Percentiles rank a stretch among this genome's conserved stretches.
Conservation (phyloP, 495 filamentous ascomycete species). For the Tetracladium setigerum region DNA sequence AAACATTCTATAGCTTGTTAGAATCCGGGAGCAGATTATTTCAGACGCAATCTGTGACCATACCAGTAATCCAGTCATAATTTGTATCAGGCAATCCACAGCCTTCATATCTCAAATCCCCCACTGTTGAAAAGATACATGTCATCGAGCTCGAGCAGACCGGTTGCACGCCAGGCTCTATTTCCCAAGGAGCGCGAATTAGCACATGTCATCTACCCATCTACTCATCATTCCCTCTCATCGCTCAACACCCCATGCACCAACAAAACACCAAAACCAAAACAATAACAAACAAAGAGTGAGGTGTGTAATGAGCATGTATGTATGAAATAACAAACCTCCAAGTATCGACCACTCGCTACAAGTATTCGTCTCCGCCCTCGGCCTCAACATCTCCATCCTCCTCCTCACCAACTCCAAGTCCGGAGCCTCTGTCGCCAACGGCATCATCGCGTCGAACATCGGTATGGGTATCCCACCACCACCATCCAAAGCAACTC, state of each 20-base stretch:
- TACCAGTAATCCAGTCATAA: slow-evolving; percentile 18
- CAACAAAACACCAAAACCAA: too few species aligned
- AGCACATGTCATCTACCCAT: too few species aligned
- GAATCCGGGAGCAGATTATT: neutral
- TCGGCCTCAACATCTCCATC: slow-evolving; percentile 10
- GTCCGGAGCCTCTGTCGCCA: slow-evolving; percentile 10
- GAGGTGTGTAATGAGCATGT: too few species aligned
- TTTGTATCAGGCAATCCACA: slow-evolving; percentile 5
- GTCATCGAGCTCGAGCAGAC: slow-evolving; percentile 8
- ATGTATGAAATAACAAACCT: neutral
- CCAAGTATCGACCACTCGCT: slow-evolving; percentile 19
- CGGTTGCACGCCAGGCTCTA: slow-evolving; percentile 4
- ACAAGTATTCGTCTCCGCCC: slow-evolving; percentile 8
- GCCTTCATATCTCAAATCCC: slow-evolving; percentile 14
- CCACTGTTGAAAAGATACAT: slow-evolving; percentile 10
- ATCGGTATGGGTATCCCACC: too few species aligned
- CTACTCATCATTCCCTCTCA: too few species aligned
- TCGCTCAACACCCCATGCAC: too few species aligned
- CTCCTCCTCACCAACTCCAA: slow-evolving; percentile 14
- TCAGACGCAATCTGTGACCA: neutral
- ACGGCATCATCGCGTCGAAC: neutral
- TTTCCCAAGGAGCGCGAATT: too few species aligned
- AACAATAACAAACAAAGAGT: too few species aligned
- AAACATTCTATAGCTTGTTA: slow-evolving; percentile 9
- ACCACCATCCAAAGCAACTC: neutral